Evolutionary conservation across 768 basidiomycete genomes (phyloP).

Genomic region (Mycena capillaripes): DNA sequence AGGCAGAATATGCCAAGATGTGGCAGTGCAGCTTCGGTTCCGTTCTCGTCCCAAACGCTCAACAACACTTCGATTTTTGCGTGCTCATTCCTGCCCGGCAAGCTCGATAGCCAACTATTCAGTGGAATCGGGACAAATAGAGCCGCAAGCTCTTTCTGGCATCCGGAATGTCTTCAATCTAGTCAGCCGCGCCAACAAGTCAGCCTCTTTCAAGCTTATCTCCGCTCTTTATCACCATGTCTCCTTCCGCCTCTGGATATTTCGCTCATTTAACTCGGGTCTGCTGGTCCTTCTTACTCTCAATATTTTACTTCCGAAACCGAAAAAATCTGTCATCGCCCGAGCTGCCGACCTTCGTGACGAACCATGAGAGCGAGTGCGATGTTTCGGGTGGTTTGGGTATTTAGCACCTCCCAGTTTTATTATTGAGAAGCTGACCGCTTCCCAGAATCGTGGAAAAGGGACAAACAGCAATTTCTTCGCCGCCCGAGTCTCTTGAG

Average conservation of each 20-base stretch:
- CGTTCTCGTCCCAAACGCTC: too few species aligned
- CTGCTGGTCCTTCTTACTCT: slow-evolving; percentile 25
- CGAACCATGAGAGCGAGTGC: background rate
- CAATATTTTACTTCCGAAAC: slow-evolving; percentile 15
- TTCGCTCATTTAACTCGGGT: slow-evolving; percentile 27
- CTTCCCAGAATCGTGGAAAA: slow-evolving; percentile 32
- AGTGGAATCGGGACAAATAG: too few species aligned
- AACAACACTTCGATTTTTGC: too few species aligned
- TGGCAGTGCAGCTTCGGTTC: too few species aligned
- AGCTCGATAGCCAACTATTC: too few species aligned
- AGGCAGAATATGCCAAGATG: too few species aligned
- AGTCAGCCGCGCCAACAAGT: background rate
- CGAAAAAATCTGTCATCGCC: slow-evolving; percentile 13
- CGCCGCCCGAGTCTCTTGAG: slow-evolving; percentile 31
- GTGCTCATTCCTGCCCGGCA: too few species aligned
- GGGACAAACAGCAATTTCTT: slow-evolving; percentile 33
- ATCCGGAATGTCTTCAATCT: too few species aligned
- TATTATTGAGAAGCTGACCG: background rate
- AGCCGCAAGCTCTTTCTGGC: too few species aligned
- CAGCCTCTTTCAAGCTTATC: slow-evolving; percentile 3
- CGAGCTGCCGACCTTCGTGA: slow-evolving; percentile 16
- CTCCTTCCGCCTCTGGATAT: slow-evolving; percentile 9
- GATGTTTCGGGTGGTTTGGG: slow-evolving; percentile 5
- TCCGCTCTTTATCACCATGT: slow-evolving; percentile 16
- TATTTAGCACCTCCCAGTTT: background rate